phyloP scores from a whole-genome alignment of 2,329 filamentous ascomycete genomes.

The Bisporella sp. region DNA sequence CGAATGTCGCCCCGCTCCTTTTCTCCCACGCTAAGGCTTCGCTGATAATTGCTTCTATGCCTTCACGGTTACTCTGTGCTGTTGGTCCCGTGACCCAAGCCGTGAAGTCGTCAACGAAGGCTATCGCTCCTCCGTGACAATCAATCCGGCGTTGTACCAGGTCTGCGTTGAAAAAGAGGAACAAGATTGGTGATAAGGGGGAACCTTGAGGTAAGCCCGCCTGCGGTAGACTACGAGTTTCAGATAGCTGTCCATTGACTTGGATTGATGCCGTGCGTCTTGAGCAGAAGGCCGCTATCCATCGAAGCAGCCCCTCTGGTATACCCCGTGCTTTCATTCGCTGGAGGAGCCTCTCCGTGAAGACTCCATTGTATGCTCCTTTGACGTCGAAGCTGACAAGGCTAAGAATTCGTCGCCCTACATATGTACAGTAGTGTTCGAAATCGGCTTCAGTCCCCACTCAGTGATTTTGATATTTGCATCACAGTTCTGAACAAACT shows the following conservation, averaged over 20 bases:
- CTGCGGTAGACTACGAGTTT: neutral
- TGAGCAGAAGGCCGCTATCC: neutral
- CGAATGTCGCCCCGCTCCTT: conserved; percentile 15
- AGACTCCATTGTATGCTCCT: neutral
- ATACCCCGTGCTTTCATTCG: neutral
- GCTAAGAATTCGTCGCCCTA: neutral
- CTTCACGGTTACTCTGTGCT: conserved; percentile 16
- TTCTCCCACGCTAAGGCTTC: neutral
- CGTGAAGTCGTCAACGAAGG: conserved; percentile 24
- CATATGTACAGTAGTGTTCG: no score
- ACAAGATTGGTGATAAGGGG: conserved; percentile 30
- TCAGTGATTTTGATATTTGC: no score
- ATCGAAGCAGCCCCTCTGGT: neutral
- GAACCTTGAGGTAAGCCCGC: conserved; percentile 26
- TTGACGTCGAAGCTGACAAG: neutral
- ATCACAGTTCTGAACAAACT: no score
- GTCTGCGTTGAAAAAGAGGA: conserved; percentile 26
- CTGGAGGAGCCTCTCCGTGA: neutral
- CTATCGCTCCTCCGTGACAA: conserved; percentile 21
- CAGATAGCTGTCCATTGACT: neutral
- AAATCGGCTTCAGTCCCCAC: no score
- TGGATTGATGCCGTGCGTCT: neutral
- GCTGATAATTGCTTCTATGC: conserved; percentile 14
- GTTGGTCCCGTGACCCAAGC: conserved; percentile 11
- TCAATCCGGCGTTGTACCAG: conserved; percentile 21